A percentile compares a stretch with the other conserved stretches of the same genome.
These are phyloP conservation scores for Suillus variegatus DNA, from an alignment of 768 basidiomycete species.

Conservation along the genomic window DNA sequence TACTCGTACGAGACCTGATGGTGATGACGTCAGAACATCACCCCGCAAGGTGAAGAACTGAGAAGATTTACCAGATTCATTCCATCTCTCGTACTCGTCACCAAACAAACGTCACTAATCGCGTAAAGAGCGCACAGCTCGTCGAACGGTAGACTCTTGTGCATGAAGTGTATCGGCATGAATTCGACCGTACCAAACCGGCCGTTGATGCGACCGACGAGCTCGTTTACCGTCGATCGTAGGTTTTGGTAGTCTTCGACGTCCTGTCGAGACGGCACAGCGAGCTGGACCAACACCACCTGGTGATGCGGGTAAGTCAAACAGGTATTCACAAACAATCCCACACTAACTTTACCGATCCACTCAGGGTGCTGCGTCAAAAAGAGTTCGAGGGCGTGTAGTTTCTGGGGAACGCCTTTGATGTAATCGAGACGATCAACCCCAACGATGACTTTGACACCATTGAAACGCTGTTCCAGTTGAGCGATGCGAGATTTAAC, in stretches of 20 bases:
- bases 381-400: constrained; percentile 96
- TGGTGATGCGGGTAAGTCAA: constrained; percentile 29
- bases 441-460: constrained; percentile 96
- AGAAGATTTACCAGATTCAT: constrained; percentile 90
- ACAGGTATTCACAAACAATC: not conserved
- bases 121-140: constrained; percentile 98
- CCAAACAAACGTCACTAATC: constrained; percentile 93
- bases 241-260: constrained; percentile 99
- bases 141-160: constrained; percentile 90
- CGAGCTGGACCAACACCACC: constrained; percentile 96
- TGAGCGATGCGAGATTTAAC: constrained; percentile 81
- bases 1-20: constrained; percentile 97
- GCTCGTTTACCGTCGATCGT: constrained; percentile 92
- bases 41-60: constrained; percentile 6
- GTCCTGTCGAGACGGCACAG: constrained; percentile 96
- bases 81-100: constrained; percentile 93
- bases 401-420: constrained; percentile 99
- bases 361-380: constrained; percentile 97
- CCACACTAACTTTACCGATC: constrained; percentile 82
- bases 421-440: constrained; percentile 99
- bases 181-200: constrained; percentile 99
- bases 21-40: constrained; percentile 11
- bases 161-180: constrained; percentile 99
- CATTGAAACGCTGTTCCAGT: constrained; percentile 88
- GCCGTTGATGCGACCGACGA: constrained; percentile 98